phyloP scores from a whole-genome alignment of 2,329 filamentous ascomycete genomes.

The Alternaria triticimaculans region DNA sequence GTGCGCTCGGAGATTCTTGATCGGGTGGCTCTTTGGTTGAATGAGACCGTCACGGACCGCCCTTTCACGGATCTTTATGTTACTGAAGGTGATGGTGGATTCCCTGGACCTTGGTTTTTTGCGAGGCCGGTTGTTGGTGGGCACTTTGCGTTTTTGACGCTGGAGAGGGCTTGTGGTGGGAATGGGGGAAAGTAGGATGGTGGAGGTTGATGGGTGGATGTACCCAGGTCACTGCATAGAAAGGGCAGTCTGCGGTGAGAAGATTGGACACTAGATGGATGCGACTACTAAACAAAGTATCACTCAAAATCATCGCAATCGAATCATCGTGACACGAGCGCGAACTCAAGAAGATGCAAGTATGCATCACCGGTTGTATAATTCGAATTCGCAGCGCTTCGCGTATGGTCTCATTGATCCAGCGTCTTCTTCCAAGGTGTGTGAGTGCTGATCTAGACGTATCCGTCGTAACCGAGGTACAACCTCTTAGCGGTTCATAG shows the following conservation, averaged over 20 bases:
- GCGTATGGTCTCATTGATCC: too few species aligned
- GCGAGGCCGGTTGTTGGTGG: conserved; percentile 84
- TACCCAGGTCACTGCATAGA: background rate
- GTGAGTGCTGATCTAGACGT: background rate
- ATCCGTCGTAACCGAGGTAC: background rate
- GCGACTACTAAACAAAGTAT: too few species aligned
- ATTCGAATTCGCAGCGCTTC: too few species aligned
- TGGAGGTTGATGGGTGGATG: accelerated
- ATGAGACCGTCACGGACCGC: conserved; percentile 77
- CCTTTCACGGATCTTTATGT: conserved; percentile 84
- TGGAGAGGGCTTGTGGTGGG: conserved; percentile 81
- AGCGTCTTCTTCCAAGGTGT: too few species aligned
- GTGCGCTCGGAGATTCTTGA: conserved; percentile 76
- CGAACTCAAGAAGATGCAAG: too few species aligned
- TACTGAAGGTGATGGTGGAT: conserved; percentile 78
- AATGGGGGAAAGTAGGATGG: background rate
- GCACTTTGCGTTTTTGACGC: conserved; percentile 84
- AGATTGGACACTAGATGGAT: background rate
- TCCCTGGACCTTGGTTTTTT: conserved; percentile 77
- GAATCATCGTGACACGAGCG: too few species aligned
- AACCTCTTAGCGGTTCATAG: background rate
- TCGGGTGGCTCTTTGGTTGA: conserved; percentile 79
- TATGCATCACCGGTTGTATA: too few species aligned
- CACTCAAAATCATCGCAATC: too few species aligned
- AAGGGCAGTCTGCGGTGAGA: background rate